Conservation (phyloP, 2,329 filamentous ascomycete genomes). For the Botrytis squamosa region DNA sequence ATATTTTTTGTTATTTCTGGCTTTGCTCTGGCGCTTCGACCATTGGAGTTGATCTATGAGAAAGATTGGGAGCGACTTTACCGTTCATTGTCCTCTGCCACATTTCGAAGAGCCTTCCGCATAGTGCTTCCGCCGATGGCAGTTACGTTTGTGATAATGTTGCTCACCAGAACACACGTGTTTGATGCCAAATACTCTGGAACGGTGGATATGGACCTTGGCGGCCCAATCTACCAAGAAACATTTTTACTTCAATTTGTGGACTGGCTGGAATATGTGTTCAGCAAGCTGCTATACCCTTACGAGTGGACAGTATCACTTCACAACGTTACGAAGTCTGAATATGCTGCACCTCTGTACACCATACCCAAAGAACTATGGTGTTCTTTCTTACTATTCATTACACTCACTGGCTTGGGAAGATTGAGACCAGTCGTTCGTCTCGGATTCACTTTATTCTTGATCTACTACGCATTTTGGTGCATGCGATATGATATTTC, state of each 20-base stretch:
- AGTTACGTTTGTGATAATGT: not conserved
- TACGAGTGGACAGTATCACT: not conserved
- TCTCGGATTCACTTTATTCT: not conserved
- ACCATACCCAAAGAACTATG: not conserved
- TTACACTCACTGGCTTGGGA: not conserved
- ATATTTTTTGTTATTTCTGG: not conserved
- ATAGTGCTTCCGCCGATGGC: not conserved
- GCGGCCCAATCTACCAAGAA: not conserved
- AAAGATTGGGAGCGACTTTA: not conserved
- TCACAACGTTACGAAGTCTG: not conserved
- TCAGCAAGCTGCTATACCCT: not conserved
- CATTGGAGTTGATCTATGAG: not conserved
- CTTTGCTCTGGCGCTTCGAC: not conserved
- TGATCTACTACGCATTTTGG: not conserved
- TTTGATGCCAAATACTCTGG: not conserved
- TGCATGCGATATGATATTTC: not conserved
- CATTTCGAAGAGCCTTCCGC: not conserved
- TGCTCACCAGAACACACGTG: not conserved
- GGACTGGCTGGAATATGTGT: not conserved
- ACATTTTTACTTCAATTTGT: not conserved
- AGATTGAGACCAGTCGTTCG: not conserved
- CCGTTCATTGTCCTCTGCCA: not conserved
- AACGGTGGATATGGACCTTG: not conserved
- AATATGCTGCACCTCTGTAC: not conserved
- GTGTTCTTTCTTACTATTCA: not conserved